These are phyloP conservation scores for Pythium aquatile DNA, from an alignment of 352 stramenopile species.

Conservation along the genomic window DNA sequence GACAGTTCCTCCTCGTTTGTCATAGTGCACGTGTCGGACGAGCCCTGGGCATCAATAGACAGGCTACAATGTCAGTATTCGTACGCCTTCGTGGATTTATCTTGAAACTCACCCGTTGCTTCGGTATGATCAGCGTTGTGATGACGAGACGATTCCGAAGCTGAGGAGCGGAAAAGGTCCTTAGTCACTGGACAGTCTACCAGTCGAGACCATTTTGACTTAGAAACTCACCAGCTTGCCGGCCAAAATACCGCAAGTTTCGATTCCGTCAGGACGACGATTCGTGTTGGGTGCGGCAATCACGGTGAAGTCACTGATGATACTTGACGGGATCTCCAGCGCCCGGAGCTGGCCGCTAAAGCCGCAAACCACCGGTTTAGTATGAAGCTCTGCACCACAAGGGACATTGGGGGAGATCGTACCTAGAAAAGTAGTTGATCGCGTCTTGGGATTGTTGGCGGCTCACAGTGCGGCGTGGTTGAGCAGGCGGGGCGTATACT, in stretches of 20 bases:
- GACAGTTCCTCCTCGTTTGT: constrained; percentile 88
- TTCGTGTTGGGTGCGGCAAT: constrained; percentile 83
- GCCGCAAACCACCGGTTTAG: background rate
- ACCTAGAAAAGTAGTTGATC: constrained; percentile 62
- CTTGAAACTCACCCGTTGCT: constrained; percentile 63
- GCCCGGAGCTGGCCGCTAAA: constrained; percentile 55
- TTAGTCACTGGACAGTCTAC: too few species aligned
- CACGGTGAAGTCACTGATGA: constrained; percentile 76
- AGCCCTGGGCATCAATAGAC: constrained; percentile 41
- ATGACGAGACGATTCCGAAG: constrained; percentile 57
- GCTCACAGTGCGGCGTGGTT: constrained; percentile 29
- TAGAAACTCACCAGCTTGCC: constrained; percentile 57
- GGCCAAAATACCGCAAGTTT: constrained; percentile 89
- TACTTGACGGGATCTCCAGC: constrained; percentile 65
- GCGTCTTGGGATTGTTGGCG: constrained; percentile 58
- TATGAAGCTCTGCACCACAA: background rate
- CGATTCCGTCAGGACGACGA: constrained; percentile 73
- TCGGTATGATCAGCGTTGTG: constrained; percentile 85
- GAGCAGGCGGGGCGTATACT: background rate
- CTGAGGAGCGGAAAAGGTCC: constrained; percentile 22
- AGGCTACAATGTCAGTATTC: background rate
- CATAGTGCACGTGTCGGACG: constrained; percentile 85
- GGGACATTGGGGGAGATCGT: constrained; percentile 1
- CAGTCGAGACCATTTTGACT: background rate
- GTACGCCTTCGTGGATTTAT: too few species aligned